phyloP scores from a whole-genome alignment of 2,329 filamentous ascomycete genomes.

The Ascochyta fabae region DNA sequence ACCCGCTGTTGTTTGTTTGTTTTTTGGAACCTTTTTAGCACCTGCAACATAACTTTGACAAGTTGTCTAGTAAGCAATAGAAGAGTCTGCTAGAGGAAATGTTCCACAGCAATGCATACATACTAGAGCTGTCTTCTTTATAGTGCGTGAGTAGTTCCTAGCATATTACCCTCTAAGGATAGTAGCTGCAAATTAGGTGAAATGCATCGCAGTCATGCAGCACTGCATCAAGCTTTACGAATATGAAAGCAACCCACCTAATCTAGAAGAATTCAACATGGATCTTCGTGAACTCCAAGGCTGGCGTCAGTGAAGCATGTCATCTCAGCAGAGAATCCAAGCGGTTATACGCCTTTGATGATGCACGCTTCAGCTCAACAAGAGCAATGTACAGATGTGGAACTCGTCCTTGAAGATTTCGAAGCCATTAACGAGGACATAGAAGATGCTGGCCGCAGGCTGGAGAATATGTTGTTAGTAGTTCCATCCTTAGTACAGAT shows the following conservation, averaged over 20 bases:
- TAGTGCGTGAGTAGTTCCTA: no score
- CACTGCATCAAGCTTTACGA: slow-evolving; percentile 29
- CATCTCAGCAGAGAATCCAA: slow-evolving; percentile 22
- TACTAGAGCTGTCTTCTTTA: no score
- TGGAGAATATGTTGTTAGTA: slow-evolving; percentile 28
- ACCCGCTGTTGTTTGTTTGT: no score
- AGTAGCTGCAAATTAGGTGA: slow-evolving; percentile 32
- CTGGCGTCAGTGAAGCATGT: slow-evolving; percentile 32
- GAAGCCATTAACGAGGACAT: neutral
- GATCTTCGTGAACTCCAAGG: slow-evolving; percentile 29
- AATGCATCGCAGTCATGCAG: slow-evolving; percentile 33
- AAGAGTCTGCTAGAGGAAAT: no score
- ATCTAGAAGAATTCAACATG: slow-evolving; percentile 25
- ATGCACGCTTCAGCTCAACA: no score
- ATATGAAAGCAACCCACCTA: slow-evolving; percentile 20
- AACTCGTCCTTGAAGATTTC: no score
- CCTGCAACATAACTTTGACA: no score
- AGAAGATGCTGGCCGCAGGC: slow-evolving; percentile 4
- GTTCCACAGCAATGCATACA: no score
- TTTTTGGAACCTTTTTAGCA: no score
- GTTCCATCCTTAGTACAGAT: slow-evolving; percentile 29
- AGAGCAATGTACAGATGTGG: no score
- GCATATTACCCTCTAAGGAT: slow-evolving; percentile 29
- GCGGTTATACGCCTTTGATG: slow-evolving; percentile 1
- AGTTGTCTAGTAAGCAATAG: no score